A percentile compares a stretch with the other conserved stretches of the same genome.
phyloP scores from a whole-genome alignment of 345 rosid species.

The Salix purpurea region DNA sequence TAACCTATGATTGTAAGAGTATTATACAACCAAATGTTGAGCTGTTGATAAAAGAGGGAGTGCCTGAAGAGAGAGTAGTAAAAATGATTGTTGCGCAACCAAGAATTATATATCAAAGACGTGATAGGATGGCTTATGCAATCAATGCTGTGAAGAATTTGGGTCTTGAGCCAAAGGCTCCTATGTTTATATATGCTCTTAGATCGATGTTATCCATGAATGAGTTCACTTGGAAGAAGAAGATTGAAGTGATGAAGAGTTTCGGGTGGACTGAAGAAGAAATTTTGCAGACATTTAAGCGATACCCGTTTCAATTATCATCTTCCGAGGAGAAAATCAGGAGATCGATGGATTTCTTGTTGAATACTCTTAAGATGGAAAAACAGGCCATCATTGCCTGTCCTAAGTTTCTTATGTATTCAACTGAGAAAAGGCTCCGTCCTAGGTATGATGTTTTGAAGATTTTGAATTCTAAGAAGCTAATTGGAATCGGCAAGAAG shows the following conservation, averaged over 20 bases:
- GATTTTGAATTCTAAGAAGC: constrained; percentile 22
- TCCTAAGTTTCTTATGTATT: constrained; percentile 16
- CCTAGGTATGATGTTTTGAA: constrained; percentile 19
- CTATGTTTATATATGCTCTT: constrained; percentile 18
- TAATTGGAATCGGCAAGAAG: not conserved
- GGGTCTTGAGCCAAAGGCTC: constrained; percentile 18
- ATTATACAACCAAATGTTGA: too few species aligned
- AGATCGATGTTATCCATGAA: constrained; percentile 4
- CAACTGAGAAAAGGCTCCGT: constrained; percentile 20
- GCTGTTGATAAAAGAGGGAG: too few species aligned
- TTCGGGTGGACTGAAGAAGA: constrained; percentile 32
- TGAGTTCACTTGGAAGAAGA: constrained; percentile 16
- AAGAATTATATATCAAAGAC: not conserved
- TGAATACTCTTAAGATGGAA: constrained; percentile 10
- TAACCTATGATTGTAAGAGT: too few species aligned
- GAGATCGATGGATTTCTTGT: constrained; percentile 14
- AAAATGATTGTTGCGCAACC: too few species aligned
- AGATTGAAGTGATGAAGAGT: constrained; percentile 23
- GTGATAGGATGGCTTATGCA: constrained; percentile 5
- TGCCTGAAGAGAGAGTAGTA: too few species aligned
- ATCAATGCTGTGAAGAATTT: constrained; percentile 14
- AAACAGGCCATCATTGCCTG: not conserved
- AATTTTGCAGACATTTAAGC: constrained; percentile 12
- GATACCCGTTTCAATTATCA: not conserved
- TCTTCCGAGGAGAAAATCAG: constrained; percentile 17